A percentile compares a stretch with the other conserved stretches of the same genome.
Conservation (phyloP, 345 rosid genomes). For the Linum tenue region DNA sequence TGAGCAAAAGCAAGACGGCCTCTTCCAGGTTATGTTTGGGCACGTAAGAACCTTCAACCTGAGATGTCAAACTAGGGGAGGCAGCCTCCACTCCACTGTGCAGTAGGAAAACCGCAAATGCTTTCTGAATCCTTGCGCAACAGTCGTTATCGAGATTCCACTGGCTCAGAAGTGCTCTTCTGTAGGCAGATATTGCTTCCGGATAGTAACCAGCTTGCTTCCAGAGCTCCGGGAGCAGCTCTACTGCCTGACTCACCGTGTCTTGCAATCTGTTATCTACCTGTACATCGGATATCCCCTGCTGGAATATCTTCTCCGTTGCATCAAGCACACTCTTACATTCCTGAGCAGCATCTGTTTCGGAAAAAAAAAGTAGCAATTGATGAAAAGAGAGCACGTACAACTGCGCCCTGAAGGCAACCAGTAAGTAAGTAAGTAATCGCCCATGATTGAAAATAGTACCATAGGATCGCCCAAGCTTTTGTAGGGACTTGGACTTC, state of each 20-base stretch:
- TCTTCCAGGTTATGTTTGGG: slow-evolving; percentile 90
- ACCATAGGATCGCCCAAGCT: slow-evolving; percentile 74
- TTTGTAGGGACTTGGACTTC: slow-evolving; percentile 89
- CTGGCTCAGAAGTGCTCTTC: slow-evolving; percentile 75
- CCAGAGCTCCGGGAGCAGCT: slow-evolving; percentile 78
- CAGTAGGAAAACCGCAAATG: slow-evolving; percentile 69
- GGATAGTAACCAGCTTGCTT: slow-evolving; percentile 58
- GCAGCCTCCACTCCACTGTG: slow-evolving; percentile 80
- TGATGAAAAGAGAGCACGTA: background rate
- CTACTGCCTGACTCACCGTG: slow-evolving; percentile 83
- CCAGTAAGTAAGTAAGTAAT: background rate
- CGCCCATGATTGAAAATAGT: slow-evolving; percentile 9
- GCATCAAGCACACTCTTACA: slow-evolving; percentile 85
- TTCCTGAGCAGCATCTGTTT: slow-evolving; percentile 78
- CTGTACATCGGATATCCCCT: slow-evolving; percentile 74
- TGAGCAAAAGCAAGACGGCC: slow-evolving; percentile 81
- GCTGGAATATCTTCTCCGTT: slow-evolving; percentile 68
- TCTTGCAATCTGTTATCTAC: slow-evolving; percentile 69
- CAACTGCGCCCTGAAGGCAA: background rate
- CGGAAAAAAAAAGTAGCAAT: slow-evolving; percentile 8
- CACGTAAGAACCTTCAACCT: slow-evolving; percentile 64
- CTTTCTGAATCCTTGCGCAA: slow-evolving; percentile 80
- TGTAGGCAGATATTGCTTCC: slow-evolving; percentile 68
- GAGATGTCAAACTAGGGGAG: slow-evolving; percentile 69
- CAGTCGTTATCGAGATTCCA: slow-evolving; percentile 77